These are phyloP conservation scores for Clavariopsis aquatica DNA, from an alignment of 495 filamentous ascomycete genomes.

Conservation along the genomic window DNA sequence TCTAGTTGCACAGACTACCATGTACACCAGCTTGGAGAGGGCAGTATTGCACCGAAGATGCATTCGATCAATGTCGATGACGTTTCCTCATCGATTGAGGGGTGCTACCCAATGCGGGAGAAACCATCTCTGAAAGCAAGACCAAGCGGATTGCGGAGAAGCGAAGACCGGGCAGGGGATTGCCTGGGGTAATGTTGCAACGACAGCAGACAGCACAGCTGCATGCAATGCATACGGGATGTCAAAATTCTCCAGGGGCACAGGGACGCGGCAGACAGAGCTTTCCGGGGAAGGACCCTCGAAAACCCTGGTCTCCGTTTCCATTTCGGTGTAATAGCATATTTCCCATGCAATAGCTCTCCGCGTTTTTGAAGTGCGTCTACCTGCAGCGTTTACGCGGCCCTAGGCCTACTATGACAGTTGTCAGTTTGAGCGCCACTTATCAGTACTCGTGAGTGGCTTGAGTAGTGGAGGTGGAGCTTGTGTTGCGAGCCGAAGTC, in stretches of 20 bases:
- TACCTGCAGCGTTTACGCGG: slow-evolving; percentile 15
- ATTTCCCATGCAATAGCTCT: slow-evolving; percentile 19
- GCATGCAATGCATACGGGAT: slow-evolving; percentile 33
- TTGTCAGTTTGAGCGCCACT: slow-evolving; percentile 26
- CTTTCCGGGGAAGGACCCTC: slow-evolving; percentile 28
- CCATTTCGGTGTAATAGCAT: slow-evolving; percentile 22
- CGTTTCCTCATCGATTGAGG: slow-evolving; percentile 11
- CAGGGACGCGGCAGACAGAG: slow-evolving; percentile 11
- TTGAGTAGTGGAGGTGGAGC: background rate
- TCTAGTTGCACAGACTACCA: slow-evolving; percentile 9
- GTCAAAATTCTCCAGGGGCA: slow-evolving; percentile 17
- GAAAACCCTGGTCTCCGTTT: slow-evolving; percentile 23
- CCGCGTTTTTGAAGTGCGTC: slow-evolving; percentile 29
- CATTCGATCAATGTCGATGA: background rate
- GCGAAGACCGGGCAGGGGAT: slow-evolving; percentile 6
- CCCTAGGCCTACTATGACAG: slow-evolving; percentile 14
- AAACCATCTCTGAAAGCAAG: slow-evolving; percentile 1
- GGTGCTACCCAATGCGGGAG: slow-evolving; percentile 17
- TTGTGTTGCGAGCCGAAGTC: slow-evolving; percentile 3
- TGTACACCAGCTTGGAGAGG: no score
- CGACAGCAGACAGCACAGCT: slow-evolving; percentile 24
- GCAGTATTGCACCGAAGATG: no score
- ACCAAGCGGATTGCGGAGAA: slow-evolving; percentile 26
- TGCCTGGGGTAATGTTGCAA: slow-evolving; percentile 24
- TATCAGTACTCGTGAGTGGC: slow-evolving; percentile 5